phyloP scores from a whole-genome alignment of 345 rosid genomes.

The Litchi chinensis region DNA sequence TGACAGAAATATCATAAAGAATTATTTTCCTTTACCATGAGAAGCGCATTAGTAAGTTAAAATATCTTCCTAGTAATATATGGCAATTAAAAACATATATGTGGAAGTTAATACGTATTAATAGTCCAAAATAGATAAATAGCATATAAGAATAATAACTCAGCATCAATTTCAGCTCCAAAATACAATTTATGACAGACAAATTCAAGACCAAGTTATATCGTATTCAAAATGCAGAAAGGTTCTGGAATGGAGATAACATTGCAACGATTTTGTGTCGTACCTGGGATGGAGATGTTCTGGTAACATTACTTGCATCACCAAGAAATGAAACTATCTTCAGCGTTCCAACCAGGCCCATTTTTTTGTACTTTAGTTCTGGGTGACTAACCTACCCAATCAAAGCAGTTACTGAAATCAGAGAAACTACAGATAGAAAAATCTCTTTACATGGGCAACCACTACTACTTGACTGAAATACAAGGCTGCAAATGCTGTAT shows the following conservation, averaged over 20 bases:
- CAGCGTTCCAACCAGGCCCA: constrained; percentile 80
- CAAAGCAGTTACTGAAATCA: constrained; percentile 5
- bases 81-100: background rate
- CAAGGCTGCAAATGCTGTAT: background rate
- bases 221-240: background rate
- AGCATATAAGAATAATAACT: background rate
- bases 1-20: background rate
- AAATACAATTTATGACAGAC: background rate
- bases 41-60: background rate
- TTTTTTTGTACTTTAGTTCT: constrained; percentile 77
- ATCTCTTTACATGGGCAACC: constrained; percentile 6
- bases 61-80: background rate
- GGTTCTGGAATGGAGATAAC: background rate
- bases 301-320: constrained; percentile 42
- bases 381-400: constrained; percentile 67
- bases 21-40: background rate
- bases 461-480: background rate
- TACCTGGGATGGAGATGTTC: constrained; percentile 54
- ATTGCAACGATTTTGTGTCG: constrained; percentile 15
- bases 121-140: background rate
- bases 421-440: background rate
- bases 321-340: constrained; percentile 71
- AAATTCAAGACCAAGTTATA: background rate
- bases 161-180: background rate
- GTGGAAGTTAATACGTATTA: background rate